Conservation (phyloP, 805 yeast genomes). For the Wickerhamomyces canadensis region DNA sequence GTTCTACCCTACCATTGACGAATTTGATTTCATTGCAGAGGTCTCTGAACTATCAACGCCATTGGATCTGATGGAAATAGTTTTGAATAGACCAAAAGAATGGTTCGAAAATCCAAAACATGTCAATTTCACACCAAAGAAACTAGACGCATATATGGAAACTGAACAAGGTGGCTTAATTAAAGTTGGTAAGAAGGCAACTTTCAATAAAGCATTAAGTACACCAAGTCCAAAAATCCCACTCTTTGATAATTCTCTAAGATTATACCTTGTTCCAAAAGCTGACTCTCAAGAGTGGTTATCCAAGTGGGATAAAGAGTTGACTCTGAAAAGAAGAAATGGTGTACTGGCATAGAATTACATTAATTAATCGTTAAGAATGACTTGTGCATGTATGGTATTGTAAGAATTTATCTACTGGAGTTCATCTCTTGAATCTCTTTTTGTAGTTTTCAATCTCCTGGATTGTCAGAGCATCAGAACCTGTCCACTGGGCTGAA, state of each 20-base stretch:
- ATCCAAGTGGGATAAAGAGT: slow-evolving; percentile 54
- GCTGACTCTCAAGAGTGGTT: slow-evolving; percentile 61
- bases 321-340: slow-evolving; percentile 46
- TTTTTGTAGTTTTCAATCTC: slow-evolving; percentile 43
- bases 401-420: neutral
- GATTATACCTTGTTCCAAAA: slow-evolving; percentile 78
- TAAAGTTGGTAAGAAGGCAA: slow-evolving; percentile 73
- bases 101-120: slow-evolving; percentile 64
- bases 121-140: slow-evolving; percentile 48
- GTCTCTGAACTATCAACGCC: slow-evolving; percentile 71
- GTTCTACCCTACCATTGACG: slow-evolving; percentile 77
- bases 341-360: neutral
- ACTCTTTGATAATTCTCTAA: slow-evolving; percentile 64
- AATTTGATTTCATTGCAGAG: slow-evolving; percentile 75
- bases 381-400: neutral
- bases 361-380: too few relatives aligned
- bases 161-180: slow-evolving; percentile 79
- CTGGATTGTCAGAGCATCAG: slow-evolving; percentile 38
- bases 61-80: slow-evolving; percentile 50
- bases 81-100: slow-evolving; percentile 60
- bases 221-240: slow-evolving; percentile 64
- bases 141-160: slow-evolving; percentile 73
- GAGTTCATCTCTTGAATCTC: slow-evolving; percentile 17
- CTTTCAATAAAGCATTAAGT: slow-evolving; percentile 59
- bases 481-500: slow-evolving; percentile 39